Conservation (phyloP, 345 rosid species). For the Turnera subulata region DNA sequence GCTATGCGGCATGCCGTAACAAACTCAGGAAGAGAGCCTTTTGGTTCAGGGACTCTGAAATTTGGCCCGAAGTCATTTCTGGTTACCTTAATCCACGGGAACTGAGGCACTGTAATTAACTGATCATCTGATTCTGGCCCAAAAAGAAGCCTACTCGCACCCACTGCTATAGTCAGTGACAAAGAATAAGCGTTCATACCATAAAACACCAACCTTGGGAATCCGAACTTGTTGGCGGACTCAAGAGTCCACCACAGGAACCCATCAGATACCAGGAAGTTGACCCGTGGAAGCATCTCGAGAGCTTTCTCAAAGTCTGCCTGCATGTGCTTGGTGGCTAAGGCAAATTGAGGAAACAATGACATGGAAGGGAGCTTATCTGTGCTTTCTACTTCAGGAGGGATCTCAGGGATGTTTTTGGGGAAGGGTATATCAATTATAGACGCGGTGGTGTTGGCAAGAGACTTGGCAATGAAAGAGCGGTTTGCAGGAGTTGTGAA, state of each 20-base stretch:
- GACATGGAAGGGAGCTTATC: slow-evolving; percentile 66
- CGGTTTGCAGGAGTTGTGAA: slow-evolving; percentile 67
- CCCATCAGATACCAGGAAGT: slow-evolving; percentile 59
- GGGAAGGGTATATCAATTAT: slow-evolving; percentile 55
- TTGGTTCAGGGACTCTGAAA: slow-evolving; percentile 7
- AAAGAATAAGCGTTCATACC: slow-evolving; percentile 40
- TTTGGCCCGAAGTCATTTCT: slow-evolving; percentile 34
- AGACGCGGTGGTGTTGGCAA: slow-evolving; percentile 31
- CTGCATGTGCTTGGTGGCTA: slow-evolving; percentile 57
- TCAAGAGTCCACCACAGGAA: slow-evolving; percentile 84
- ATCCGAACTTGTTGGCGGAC: slow-evolving; percentile 51
- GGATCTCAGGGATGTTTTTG: slow-evolving; percentile 38
- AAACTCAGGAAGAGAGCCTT: slow-evolving; percentile 21
- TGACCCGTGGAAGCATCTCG: slow-evolving; percentile 34
- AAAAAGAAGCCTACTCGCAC: not conserved
- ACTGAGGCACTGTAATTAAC: slow-evolving; percentile 39
- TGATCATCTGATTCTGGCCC: slow-evolving; percentile 33
- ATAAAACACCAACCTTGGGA: slow-evolving; percentile 48
- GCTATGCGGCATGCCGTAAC: slow-evolving; percentile 2
- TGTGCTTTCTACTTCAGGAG: slow-evolving; percentile 58
- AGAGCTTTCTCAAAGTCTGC: slow-evolving; percentile 44
- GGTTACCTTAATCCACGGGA: slow-evolving; percentile 62
- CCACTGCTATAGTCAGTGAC: slow-evolving; percentile 12
- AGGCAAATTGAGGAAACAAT: slow-evolving; percentile 39
- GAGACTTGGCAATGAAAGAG: slow-evolving; percentile 43